Base-by-base conservation (phyloP, 129 eudicot species). In the Centaurea solstitialis region DNA sequence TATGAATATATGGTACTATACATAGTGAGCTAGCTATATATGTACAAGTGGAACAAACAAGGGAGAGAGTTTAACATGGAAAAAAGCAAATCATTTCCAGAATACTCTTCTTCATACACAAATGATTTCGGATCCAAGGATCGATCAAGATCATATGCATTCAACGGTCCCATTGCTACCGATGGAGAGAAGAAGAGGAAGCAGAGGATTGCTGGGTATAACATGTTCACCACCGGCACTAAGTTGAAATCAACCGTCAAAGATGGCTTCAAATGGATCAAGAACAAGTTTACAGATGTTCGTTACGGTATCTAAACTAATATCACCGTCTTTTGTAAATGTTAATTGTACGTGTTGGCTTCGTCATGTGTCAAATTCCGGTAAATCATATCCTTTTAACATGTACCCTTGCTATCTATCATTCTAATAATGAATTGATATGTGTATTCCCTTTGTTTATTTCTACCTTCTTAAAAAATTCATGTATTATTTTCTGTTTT, bases 211-310 rank as follows among this genome's bases (percentile, higher is more conserved):
- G 98, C 98, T 2, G 80, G 91, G 4, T 93, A 93, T 17, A 87
- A 93, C 76, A 91, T 84, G 94, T 89, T 89, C 62, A 81, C 90
- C 12, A 86, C 86, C 0, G 96, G 90, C 86, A 88, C 89, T 47
- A 93, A 93, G 81, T 73, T 93, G 4, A 93, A 89, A 84, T 90
- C 96, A 5, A 78, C 88, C 1, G 76, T 93, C 47, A 90, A 86
- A 45, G 90, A 78, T 30, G 84, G 92, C 82, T 83, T 93, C 88
- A 93, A 86, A 73, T 93, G 98, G 98, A 87, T 93, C 87, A 91
- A 93, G 85, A 86, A 83, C 86, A 93, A 93, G 83, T 74, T 93
- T 61, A 73, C 73, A 11, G 91, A 87, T 57, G 77, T 79, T 9
- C 91, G 92, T 20, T 88, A 87, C 37, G 70, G 83, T 67, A 47